Evolutionary conservation across 495 filamentous ascomycete species (phyloP), one percentile per base, ranked within the genome.

Genomic region (Staphylotrichum longicolle): DNA sequence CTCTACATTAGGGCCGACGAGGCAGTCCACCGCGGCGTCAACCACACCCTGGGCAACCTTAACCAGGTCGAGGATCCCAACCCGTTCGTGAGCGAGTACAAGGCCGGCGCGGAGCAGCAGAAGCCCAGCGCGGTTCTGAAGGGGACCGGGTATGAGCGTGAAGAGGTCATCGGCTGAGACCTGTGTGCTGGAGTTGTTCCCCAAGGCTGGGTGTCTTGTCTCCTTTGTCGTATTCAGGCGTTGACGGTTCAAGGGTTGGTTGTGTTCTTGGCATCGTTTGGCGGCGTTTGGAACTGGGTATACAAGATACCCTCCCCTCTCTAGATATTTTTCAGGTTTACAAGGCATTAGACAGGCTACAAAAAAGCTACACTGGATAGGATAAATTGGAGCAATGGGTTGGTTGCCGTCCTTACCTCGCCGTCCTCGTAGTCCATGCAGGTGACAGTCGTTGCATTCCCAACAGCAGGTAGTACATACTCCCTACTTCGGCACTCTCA

Each of bases 11-110:
- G 95, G 5, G 72, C 72, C 1, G 94, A 98, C 69, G 94, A 98
- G 75, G 89, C 91, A n/a, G 94, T 93, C 74, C 94, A 98, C 71
- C 81, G 94, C 15, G 95, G 97, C 73, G 95, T 98, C 59, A 98
- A 98, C 74, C 94, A 98, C 69, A 98, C 94, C 0, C 75, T 98
- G 51, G 85, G 87, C 42, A 96, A 96, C 68, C 73, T 98, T 41
- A 77, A 91, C 57, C 90, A 93, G 72, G 84, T 81, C 27, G 76
- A 84, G 8, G 94, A 98, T 71, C 91, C 91, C 14, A 98, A 98
- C 72, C 94, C 94, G 9, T 98, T 92, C 66, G 84, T 88, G 35
- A 86, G 85, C 63, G 79, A 83, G 65, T 96, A 92, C 74, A 86
- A 86, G 66, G 81, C 88, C 64, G 70, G 61, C 3, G 58, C 65